phyloP scores from a whole-genome alignment of 306 rosid species.

The Chamaecrista fasciculata region DNA sequence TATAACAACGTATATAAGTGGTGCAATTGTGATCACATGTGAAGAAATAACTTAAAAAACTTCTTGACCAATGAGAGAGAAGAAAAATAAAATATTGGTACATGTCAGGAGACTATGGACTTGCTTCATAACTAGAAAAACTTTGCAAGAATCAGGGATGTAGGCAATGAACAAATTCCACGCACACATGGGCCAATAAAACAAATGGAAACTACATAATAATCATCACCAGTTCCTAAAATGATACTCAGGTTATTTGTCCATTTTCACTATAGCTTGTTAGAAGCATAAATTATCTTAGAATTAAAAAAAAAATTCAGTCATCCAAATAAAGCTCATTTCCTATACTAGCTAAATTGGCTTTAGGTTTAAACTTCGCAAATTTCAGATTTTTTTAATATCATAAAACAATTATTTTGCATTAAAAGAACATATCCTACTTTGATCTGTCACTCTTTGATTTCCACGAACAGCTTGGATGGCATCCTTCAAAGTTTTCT shows the following conservation, averaged over 20 bases:
- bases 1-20: background rate
- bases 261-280: slow-evolving; percentile 8
- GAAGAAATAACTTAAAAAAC: background rate
- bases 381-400: slow-evolving; percentile 2
- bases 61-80: background rate
- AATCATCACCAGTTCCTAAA: background rate
- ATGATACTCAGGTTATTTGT: background rate
- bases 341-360: background rate
- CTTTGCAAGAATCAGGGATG: slow-evolving; percentile 13
- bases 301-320: background rate
- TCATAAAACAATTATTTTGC: slow-evolving; percentile 14
- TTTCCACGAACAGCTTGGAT: slow-evolving; percentile 79
- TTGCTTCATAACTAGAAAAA: slow-evolving; percentile 15
- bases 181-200: slow-evolving; percentile 4
- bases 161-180: slow-evolving; percentile 10
- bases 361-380: background rate
- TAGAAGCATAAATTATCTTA: slow-evolving; percentile 4
- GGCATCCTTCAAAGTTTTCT: slow-evolving; percentile 79
- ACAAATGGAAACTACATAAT: slow-evolving; percentile 8
- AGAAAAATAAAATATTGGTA: background rate
- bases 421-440: slow-evolving; percentile 34
- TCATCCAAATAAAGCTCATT: slow-evolving; percentile 8
- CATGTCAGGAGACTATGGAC: background rate
- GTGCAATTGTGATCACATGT: background rate
- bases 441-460: slow-evolving; percentile 93